Base-by-base conservation (phyloP, 331 rosid species). In the Telfairia occidentalis region DNA sequence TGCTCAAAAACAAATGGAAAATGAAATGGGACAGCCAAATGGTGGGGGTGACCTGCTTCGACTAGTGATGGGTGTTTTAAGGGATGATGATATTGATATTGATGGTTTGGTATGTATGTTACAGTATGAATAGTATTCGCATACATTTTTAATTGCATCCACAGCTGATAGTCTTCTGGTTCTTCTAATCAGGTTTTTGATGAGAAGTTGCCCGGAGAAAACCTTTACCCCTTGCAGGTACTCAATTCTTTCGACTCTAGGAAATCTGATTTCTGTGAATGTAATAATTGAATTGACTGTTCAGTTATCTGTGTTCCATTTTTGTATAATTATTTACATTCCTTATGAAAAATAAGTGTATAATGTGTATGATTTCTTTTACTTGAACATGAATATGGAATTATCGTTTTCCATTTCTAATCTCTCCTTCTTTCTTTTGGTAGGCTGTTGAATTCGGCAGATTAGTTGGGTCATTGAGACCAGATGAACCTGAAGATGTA, bases 381-480 rank as follows among this genome's bases (percentile, higher is more conserved):
- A n/a, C 65, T 78, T 7, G 35, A 26, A 37, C 72, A 46, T 72
- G 78, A 65, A 76, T 53, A 66, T 49, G 71, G 73, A 21, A 67
- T 64, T 9, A 29, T 48, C 9, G 18, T 82, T 71, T 82, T 49
- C 71, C 29, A 19, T 61, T 67, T 49, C 48, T 21, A 71, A 82
- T 15, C 74, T 45, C 13, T 48, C 34, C 19, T 40, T 40, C 11
- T 40, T 9, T 13, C 35, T 66, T 50, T 79, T 78, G 83, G 81
- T 84, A 95, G 99, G 99, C 97, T 43, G 96, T 90, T 82, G 99
- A 95, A 89, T 95, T 95, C 77, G 84, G 89, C 90, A 92, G 86
- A 86, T 80, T 95, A 79, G 96, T 89, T 66, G 90, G 93, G 80
- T 88, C 92, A 61, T 80, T 95, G 88, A 89, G 82, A 80, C 85